Conservation (phyloP, 2,329 filamentous ascomycete species). For the Endothia cerciana region DNA sequence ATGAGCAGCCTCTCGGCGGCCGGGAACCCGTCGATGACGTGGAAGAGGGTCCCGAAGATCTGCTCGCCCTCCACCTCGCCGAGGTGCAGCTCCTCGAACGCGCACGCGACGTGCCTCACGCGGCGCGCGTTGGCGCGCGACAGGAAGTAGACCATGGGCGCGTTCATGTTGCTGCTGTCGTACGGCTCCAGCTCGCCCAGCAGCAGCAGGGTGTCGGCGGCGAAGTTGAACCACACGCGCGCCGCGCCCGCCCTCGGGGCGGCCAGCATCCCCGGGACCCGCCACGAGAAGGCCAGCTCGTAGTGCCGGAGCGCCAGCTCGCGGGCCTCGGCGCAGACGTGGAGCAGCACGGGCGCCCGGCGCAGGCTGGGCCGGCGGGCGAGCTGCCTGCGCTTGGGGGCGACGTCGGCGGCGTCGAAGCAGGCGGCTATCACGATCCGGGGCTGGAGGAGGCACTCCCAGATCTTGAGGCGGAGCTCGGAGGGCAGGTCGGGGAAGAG, state of each 20-base stretch:
- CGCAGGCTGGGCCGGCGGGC: slow-evolving; percentile 27
- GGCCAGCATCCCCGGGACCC: slow-evolving; percentile 46
- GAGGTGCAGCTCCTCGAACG: slow-evolving; percentile 49
- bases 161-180: slow-evolving; percentile 51
- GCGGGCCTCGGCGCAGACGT: slow-evolving; percentile 48
- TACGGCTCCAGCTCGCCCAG: slow-evolving; percentile 53
- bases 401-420: slow-evolving; percentile 39
- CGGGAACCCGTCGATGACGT: slow-evolving; percentile 51
- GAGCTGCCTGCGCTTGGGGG: slow-evolving; percentile 34
- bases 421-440: slow-evolving; percentile 51
- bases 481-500: slow-evolving; percentile 47
- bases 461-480: slow-evolving; percentile 54
- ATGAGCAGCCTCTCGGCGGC: slow-evolving; percentile 43
- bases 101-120: slow-evolving; percentile 49
- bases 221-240: slow-evolving; percentile 54
- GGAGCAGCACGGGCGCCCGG: slow-evolving; percentile 47
- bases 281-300: slow-evolving; percentile 52
- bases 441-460: slow-evolving; percentile 49
- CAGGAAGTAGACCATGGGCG: slow-evolving; percentile 54
- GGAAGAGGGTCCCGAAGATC: slow-evolving; percentile 53
- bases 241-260: slow-evolving; percentile 33
- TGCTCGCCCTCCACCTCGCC: slow-evolving; percentile 47
- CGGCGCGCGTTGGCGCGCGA: slow-evolving; percentile 46
- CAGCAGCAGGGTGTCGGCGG: slow-evolving; percentile 50
- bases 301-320: slow-evolving; percentile 48